Conservation (phyloP, 1,284 basidiomycete genomes). For the Mixia osmundae region DNA sequence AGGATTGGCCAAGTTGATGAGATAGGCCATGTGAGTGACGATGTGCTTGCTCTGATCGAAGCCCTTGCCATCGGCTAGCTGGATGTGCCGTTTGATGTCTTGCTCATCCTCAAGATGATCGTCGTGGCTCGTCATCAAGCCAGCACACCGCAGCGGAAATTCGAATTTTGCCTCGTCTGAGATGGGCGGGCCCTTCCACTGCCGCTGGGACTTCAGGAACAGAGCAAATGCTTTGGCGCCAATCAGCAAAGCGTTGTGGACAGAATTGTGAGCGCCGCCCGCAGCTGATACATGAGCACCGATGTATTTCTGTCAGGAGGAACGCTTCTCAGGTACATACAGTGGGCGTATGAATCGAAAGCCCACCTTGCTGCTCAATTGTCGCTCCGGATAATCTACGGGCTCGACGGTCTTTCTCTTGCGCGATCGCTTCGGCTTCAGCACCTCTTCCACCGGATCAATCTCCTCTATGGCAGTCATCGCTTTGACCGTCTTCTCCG, state of each 20-base stretch:
- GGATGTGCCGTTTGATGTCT: neutral
- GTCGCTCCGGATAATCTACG: slow-evolving; percentile 2
- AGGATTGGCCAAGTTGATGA: slow-evolving; percentile 63
- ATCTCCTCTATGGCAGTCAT: no score
- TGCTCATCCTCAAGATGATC: slow-evolving; percentile 1
- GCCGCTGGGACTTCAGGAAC: slow-evolving; percentile 32
- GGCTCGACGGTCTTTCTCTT: neutral
- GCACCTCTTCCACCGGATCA: no score
- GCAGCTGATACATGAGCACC: slow-evolving; percentile 49
- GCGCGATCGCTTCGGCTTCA: neutral
- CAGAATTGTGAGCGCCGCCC: slow-evolving; percentile 41
- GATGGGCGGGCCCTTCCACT: slow-evolving; percentile 7
- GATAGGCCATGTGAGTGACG: slow-evolving; percentile 37
- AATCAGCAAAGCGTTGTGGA: slow-evolving; percentile 34
- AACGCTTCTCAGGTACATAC: neutral
- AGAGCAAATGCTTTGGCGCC: slow-evolving; percentile 62
- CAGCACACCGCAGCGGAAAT: slow-evolving; percentile 5
- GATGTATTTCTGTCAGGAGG: slow-evolving; percentile 19
- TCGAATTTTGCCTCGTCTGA: slow-evolving; percentile 3
- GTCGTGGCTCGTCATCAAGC: slow-evolving; percentile 4
- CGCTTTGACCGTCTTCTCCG: no score
- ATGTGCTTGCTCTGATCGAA: slow-evolving; percentile 4
- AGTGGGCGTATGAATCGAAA: neutral
- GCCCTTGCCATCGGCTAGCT: slow-evolving; percentile 5
- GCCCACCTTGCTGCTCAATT: slow-evolving; percentile 1